Conservation (phyloP, 257 asterid species). For the Fraxinus excelsior region DNA sequence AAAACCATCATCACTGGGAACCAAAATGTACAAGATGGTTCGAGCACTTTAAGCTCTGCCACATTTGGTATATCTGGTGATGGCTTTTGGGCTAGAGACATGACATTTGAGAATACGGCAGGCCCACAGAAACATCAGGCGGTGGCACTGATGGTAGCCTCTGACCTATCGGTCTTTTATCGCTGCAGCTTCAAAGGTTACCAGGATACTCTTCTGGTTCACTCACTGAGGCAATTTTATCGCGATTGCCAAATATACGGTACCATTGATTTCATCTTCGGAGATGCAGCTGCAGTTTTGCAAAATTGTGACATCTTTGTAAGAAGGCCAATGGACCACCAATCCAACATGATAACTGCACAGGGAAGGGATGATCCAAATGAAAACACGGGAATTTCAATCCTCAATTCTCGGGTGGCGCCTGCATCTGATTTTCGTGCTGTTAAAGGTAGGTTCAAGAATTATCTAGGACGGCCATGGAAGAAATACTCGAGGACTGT, state of each 20-base stretch:
- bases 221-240: slow-evolving; percentile 63
- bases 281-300: slow-evolving; percentile 57
- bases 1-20: slow-evolving; percentile 57
- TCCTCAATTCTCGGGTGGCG: slow-evolving; percentile 45
- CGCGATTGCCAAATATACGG: slow-evolving; percentile 68
- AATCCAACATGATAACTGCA: slow-evolving; percentile 64
- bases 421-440: slow-evolving; percentile 39
- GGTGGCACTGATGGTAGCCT: slow-evolving; percentile 56
- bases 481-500: slow-evolving; percentile 59
- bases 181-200: slow-evolving; percentile 70
- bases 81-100: slow-evolving; percentile 77
- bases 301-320: slow-evolving; percentile 62
- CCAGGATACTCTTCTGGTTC: slow-evolving; percentile 68
- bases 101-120: slow-evolving; percentile 74
- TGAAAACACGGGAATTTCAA: slow-evolving; percentile 62
- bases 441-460: slow-evolving; percentile 37
- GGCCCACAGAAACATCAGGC: slow-evolving; percentile 70
- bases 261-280: slow-evolving; percentile 70
- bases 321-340: slow-evolving; percentile 53
- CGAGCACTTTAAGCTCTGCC: slow-evolving; percentile 51
- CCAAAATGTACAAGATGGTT: slow-evolving; percentile 47
- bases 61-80: slow-evolving; percentile 67
- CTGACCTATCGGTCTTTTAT: slow-evolving; percentile 57
- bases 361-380: slow-evolving; percentile 56
- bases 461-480: slow-evolving; percentile 74